These are phyloP conservation scores for Populus hybrid DNA, from an alignment of 441 rosid species.

Conservation along the genomic window DNA sequence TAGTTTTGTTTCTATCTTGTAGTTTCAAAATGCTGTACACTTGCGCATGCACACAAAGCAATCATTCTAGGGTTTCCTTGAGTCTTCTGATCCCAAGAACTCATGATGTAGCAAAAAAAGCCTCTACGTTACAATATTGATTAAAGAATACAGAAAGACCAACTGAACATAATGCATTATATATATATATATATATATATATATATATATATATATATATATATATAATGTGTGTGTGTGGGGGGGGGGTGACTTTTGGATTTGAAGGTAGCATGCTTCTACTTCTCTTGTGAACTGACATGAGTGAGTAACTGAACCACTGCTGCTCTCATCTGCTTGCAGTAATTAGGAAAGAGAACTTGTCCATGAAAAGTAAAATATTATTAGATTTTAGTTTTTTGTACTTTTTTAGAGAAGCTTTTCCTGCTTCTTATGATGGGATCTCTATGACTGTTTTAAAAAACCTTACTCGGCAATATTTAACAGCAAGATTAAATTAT, in stretches of 20 bases:
- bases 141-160: background rate
- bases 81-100: background rate
- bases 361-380: background rate
- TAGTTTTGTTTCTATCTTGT: background rate
- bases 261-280: slow-evolving; percentile 1
- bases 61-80: slow-evolving; percentile 10
- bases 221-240: too few species aligned
- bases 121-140: background rate
- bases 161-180: too few species aligned
- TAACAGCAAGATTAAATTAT: too few species aligned
- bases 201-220: too few species aligned
- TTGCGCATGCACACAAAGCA: slow-evolving; percentile 11
- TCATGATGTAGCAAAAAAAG: background rate
- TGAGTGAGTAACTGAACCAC: background rate
- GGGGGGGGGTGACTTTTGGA: background rate
- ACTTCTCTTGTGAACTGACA: background rate
- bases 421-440: background rate
- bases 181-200: too few species aligned
- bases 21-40: background rate
- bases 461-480: too few species aligned
- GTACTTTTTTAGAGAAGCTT: too few species aligned
- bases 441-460: too few species aligned
- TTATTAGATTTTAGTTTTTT: too few species aligned
- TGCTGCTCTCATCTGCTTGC: background rate
- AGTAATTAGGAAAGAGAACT: background rate